A percentile compares a stretch with the other conserved stretches of the same genome.
These are phyloP conservation scores for Protomyces inundatus DNA, from an alignment of 1,139 yeast species.

Conservation along the genomic window DNA sequence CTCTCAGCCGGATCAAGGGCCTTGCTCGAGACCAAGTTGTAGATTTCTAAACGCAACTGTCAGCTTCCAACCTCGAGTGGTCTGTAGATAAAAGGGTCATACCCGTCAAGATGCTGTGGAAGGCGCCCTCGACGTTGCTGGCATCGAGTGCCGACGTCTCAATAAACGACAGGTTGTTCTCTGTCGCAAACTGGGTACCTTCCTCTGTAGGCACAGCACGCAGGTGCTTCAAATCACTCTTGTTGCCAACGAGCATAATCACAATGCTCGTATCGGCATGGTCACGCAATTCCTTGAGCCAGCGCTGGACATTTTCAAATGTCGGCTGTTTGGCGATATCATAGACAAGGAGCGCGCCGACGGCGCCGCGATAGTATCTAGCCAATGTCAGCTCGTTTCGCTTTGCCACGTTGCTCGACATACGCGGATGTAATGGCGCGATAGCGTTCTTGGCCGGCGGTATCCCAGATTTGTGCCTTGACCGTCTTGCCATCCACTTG, in stretches of 20 bases:
- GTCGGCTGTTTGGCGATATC: constrained; percentile 91
- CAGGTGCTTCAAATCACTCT: constrained; percentile 89
- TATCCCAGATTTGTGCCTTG: constrained; percentile 98
- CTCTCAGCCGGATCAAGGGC: constrained; percentile 67
- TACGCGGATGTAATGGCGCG: constrained; percentile 85
- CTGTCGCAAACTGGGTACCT: constrained; percentile 90
- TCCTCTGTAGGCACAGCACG: constrained; percentile 98
- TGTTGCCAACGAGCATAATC: constrained; percentile 93
- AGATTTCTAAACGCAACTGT: constrained; percentile 58
- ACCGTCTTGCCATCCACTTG: constrained; percentile 92
- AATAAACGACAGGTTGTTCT: constrained; percentile 83
- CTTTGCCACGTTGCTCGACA: not conserved
- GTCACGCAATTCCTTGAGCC: constrained; percentile 93
- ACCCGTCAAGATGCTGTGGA: constrained; percentile 60
- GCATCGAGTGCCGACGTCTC: constrained; percentile 97
- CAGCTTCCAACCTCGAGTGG: not conserved
- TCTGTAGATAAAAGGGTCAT: not conserved
- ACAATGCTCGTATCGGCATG: constrained; percentile 97
- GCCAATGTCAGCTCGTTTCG: not conserved
- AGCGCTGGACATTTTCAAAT: constrained; percentile 87
- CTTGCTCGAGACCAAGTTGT: constrained; percentile 84
- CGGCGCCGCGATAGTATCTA: constrained; percentile 88
- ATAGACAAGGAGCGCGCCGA: constrained; percentile 91
- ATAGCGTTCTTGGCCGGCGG: constrained; percentile 98
- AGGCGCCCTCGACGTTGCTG: constrained; percentile 90